Conservation (phyloP, 140 eudicot species). For the Flaveria floridana region DNA sequence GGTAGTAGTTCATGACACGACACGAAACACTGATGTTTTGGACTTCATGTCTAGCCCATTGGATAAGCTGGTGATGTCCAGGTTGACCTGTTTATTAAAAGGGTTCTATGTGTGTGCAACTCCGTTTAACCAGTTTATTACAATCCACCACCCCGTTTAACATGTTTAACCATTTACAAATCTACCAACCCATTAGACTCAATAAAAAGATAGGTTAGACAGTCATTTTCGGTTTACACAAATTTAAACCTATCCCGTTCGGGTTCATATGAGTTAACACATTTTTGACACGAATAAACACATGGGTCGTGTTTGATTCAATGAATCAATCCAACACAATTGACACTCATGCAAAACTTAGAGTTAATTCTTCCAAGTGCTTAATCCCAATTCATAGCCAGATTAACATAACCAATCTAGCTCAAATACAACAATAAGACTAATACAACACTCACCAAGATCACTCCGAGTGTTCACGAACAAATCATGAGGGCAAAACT, state of each 20-base stretch:
- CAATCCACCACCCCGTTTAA: background rate
- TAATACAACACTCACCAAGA: slow-evolving; percentile 55
- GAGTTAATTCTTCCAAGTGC: background rate
- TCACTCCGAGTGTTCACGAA: slow-evolving; percentile 95
- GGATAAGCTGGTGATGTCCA: background rate
- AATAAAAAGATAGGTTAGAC: background rate
- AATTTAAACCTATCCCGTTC: background rate
- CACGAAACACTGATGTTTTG: background rate
- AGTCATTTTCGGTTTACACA: background rate
- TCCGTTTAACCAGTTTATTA: background rate
- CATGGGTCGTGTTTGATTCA: background rate
- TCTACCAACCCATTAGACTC: background rate
- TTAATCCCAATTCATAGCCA: slow-evolving; percentile 6
- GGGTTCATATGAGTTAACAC: too few relatives aligned
- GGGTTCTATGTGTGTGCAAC: background rate
- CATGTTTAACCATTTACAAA: background rate
- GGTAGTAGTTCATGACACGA: background rate
- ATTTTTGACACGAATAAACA: too few relatives aligned
- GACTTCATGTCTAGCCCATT: background rate
- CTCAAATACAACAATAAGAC: background rate
- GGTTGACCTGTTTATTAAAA: background rate
- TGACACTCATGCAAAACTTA: background rate
- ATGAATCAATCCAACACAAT: background rate
- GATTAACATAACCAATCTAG: background rate
- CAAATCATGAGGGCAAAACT: slow-evolving; percentile 94